phyloP scores from a whole-genome alignment of 768 basidiomycete genomes.

The Cantharellus cinnabarinus region DNA sequence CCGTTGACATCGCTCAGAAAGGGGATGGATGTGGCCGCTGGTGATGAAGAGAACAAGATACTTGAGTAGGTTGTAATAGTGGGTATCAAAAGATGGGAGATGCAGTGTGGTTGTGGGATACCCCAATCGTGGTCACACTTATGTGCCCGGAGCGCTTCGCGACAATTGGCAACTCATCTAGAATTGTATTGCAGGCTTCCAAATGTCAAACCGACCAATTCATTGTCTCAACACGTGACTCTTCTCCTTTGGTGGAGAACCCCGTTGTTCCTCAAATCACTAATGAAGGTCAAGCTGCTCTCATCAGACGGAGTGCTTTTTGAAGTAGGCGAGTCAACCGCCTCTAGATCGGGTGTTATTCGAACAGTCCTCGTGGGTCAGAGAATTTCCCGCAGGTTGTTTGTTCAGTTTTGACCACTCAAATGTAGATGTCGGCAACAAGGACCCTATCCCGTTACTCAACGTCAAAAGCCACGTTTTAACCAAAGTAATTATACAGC shows the following conservation, averaged over 20 bases:
- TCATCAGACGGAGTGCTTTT: not conserved
- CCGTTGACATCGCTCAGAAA: too few relatives aligned
- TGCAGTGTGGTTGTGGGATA: too few relatives aligned
- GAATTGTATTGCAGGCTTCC: not conserved
- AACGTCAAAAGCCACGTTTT: slow-evolving; percentile 17
- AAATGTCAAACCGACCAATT: not conserved
- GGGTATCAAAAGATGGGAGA: too few relatives aligned
- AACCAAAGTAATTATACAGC: not conserved
- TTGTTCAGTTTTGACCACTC: not conserved
- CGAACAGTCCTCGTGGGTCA: not conserved
- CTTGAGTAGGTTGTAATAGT: too few relatives aligned
- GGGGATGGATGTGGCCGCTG: too few relatives aligned
- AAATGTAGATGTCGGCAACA: not conserved
- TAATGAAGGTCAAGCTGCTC: not conserved
- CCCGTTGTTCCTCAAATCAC: not conserved
- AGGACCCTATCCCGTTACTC: slow-evolving; percentile 13
- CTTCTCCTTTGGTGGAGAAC: not conserved
- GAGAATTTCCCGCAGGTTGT: not conserved
- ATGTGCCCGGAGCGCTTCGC: not conserved
- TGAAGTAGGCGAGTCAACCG: not conserved
- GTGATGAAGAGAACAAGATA: too few relatives aligned
- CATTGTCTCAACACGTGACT: not conserved
- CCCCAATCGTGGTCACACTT: too few relatives aligned
- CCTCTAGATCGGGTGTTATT: not conserved
- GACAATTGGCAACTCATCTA: not conserved